Base-by-base conservation (phyloP, 2,329 filamentous ascomycete genomes). In the Scortechinia acanthostroma region DNA sequence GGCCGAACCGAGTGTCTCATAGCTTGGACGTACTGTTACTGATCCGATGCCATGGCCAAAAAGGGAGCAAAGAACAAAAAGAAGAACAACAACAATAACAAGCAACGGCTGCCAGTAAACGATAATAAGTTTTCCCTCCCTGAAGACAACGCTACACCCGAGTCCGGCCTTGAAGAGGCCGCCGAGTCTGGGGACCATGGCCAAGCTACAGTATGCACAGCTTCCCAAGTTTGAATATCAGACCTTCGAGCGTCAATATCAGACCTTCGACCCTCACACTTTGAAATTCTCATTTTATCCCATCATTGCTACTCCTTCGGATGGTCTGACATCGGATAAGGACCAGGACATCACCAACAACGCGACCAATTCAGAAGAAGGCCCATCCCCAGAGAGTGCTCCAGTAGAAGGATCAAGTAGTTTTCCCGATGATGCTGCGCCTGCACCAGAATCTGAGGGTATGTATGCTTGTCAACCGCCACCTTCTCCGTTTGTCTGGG, bases 211-310 rank as follows among this genome's bases (percentile, higher is more conserved):
- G 35, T 40, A 40, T 40, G 35, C 35, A 40, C 10, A 10, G 20
- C 35, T 19, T 40, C 35, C 35, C 35, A 40, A 40, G 35, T 40
- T 13, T 40, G 35, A 40, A 19, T 40, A 40, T 40, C 35, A 40
- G 17, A 40, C 14, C 6, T 13, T 40, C 35, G 10, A 10, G 35
- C 6, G 17, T 19, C 35, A 40, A 6, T 40, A 40, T 19, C 35
- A 40, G 17, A 13, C 35, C 10, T 40, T 40, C 35, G 17, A 19
- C n/a, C 25, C 10, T 30, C 25, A n/a, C n/a, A 30, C 10, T 40
- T 40, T 19, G 6, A 6, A 40, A 40, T 13, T 19, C 35, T 10
- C 35, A 19, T 19, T 13, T 15, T 40, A 40, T 40, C 35, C 35
- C 17, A 19, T 40, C 35, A 19, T 10, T 40, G 14, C 10, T 19